Percentiles rank a stretch among this genome's conserved stretches.
These are phyloP conservation scores for Aaosphaeria arxii DNA, from an alignment of 2,329 filamentous ascomycete species.

Conservation along the genomic window DNA sequence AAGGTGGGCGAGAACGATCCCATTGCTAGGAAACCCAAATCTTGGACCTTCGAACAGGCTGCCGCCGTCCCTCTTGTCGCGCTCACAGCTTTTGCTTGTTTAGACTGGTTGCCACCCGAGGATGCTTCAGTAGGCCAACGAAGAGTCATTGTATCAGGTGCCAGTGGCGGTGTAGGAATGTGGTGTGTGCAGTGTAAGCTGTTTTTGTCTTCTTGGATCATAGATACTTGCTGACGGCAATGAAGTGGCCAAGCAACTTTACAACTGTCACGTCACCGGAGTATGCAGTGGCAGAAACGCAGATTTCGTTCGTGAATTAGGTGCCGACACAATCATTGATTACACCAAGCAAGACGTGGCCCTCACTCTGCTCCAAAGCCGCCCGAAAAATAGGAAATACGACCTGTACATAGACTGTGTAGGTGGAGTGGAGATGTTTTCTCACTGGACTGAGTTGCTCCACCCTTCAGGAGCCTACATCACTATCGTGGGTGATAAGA, in stretches of 20 bases:
- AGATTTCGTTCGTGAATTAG: conserved; percentile 46
- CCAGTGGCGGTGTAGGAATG: conserved; percentile 30
- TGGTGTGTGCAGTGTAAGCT: conserved; percentile 34
- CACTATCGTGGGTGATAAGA: conserved; percentile 40
- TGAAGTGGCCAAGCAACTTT: conserved; percentile 32
- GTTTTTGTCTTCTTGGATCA: conserved; percentile 22
- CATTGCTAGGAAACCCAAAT: conserved; percentile 19
- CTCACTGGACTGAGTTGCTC: conserved; percentile 18
- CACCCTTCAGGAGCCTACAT: conserved; percentile 41
- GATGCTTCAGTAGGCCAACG: conserved; percentile 7
- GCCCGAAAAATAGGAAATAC: conserved; percentile 27
- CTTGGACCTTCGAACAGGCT: conserved; percentile 17
- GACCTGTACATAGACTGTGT: conserved; percentile 52
- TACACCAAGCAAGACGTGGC: conserved; percentile 31
- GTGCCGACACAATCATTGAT: conserved; percentile 48
- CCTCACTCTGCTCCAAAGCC: conserved; percentile 29
- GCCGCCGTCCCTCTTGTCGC: conserved; percentile 36
- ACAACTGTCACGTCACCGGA: conserved; percentile 43
- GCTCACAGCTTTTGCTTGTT: conserved; percentile 35
- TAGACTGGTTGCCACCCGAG: conserved; percentile 21
- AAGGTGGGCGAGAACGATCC: conserved; percentile 16
- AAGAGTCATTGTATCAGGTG: conserved; percentile 25
- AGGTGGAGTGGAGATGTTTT: conserved; percentile 49
- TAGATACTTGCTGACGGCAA: not conserved
- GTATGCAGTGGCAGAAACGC: conserved; percentile 50